Evolutionary conservation across 2,329 filamentous ascomycete species (phyloP).

Genomic region (Diaporthe aspalathi): DNA sequence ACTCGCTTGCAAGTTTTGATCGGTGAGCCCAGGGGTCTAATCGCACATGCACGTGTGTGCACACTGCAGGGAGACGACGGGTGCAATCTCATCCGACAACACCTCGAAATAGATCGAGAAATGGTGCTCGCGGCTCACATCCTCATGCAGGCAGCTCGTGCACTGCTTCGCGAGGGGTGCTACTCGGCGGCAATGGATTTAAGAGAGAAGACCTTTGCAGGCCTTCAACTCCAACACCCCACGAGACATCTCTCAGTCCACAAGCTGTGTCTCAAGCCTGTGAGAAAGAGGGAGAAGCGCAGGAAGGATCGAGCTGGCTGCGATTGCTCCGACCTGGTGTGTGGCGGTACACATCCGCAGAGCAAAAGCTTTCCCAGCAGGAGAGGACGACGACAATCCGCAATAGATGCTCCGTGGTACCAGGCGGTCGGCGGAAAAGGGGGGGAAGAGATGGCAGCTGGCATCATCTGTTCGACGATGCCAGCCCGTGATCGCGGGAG

Average conservation of each 20-base stretch:
- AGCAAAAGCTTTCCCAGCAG: constrained; percentile 67
- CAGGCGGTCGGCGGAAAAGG: constrained; percentile 51
- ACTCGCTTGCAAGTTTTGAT: constrained; percentile 87
- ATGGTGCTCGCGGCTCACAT: constrained; percentile 55
- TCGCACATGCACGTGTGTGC: constrained; percentile 38
- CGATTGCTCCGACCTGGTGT: constrained; percentile 49
- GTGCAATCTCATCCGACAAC: constrained; percentile 79
- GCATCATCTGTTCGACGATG: constrained; percentile 14
- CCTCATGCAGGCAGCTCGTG: constrained; percentile 11
- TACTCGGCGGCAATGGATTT: constrained; percentile 75
- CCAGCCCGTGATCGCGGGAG: constrained; percentile 42
- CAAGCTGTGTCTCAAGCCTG: constrained; percentile 61
- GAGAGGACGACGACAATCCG: constrained; percentile 88
- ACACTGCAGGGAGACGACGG: constrained; percentile 32
- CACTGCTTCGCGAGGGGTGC: constrained; percentile 43
- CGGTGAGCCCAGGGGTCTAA: constrained; percentile 68
- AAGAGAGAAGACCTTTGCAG: constrained; percentile 70
- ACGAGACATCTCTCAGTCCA: constrained; percentile 67
- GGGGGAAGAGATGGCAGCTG: constrained; percentile 28
- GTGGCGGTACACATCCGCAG: constrained; percentile 43
- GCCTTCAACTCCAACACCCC: constrained; percentile 85
- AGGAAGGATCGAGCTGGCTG: constrained; percentile 85
- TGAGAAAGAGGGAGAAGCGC: constrained; percentile 67
- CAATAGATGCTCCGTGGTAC: constrained; percentile 62
- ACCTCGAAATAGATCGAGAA: constrained; percentile 69